Conservation (phyloP, 352 stramenopile species). For the Phytophthora hybrid region DNA sequence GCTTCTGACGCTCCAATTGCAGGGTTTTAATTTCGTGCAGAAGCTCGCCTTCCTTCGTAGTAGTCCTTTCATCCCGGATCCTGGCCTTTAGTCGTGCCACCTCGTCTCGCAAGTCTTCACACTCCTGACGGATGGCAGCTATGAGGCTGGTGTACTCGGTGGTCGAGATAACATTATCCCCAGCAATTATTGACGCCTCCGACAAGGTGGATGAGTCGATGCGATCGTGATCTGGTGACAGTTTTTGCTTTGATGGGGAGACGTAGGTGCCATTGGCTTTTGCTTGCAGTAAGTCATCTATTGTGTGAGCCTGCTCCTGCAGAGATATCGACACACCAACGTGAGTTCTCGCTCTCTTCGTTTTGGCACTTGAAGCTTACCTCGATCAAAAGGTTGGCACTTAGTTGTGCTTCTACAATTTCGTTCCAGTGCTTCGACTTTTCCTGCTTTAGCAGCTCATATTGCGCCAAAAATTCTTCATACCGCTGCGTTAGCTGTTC, state of each 20-base stretch:
- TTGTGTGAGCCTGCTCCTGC: constrained; percentile 80
- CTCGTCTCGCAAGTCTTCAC: constrained; percentile 28
- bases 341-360: constrained; percentile 5
- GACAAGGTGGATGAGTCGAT: constrained; percentile 13
- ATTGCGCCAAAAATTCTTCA: constrained; percentile 55
- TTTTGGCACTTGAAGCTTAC: constrained; percentile 29
- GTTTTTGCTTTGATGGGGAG: constrained; percentile 42
- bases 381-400: constrained; percentile 80
- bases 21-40: constrained; percentile 51
- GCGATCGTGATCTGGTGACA: constrained; percentile 8
- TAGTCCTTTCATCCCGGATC: constrained; percentile 37
- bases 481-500: constrained; percentile 52
- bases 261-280: constrained; percentile 48
- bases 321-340: not conserved
- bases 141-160: constrained; percentile 22
- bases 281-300: constrained; percentile 71
- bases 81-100: constrained; percentile 27
- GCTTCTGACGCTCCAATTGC: constrained; percentile 51
- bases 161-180: constrained; percentile 8
- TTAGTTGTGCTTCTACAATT: constrained; percentile 74
- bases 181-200: constrained; percentile 2
- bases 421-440: constrained; percentile 79
- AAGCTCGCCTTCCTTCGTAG: constrained; percentile 43
- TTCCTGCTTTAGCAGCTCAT: constrained; percentile 63
- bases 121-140: constrained; percentile 33